These are phyloP conservation scores for Exophiala xenobiotica DNA, from an alignment of 2,329 filamentous ascomycete genomes.

Conservation along the genomic window DNA sequence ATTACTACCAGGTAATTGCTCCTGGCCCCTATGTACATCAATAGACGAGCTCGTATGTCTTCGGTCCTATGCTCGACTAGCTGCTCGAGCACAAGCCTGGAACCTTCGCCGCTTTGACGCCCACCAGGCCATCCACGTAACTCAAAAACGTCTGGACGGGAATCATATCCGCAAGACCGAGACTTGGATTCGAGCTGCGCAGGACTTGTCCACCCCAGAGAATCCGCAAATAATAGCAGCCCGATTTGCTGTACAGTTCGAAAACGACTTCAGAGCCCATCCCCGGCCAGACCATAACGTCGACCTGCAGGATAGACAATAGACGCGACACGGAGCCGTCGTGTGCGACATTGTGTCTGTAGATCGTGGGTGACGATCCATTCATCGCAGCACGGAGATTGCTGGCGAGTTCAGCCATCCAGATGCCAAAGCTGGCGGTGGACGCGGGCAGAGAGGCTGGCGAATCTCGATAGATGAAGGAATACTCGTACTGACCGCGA, in stretches of 20 bases:
- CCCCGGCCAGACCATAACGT: slow-evolving; percentile 79
- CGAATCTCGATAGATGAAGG: slow-evolving; percentile 70
- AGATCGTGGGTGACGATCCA: slow-evolving; percentile 49
- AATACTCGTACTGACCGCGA: slow-evolving; percentile 78
- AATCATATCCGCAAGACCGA: slow-evolving; percentile 72
- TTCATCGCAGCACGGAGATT: slow-evolving; percentile 59
- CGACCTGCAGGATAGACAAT: slow-evolving; percentile 68
- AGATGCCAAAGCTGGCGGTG: slow-evolving; percentile 66
- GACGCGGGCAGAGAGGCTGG: slow-evolving; percentile 62
- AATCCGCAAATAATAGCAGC: slow-evolving; percentile 60
- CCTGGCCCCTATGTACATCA: neutral
- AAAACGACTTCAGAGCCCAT: slow-evolving; percentile 80
- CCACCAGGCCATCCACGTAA: slow-evolving; percentile 72
- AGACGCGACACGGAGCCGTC: slow-evolving; percentile 70
- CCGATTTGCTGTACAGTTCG: slow-evolving; percentile 61
- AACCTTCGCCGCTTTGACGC: slow-evolving; percentile 48
- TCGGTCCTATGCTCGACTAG: no score
- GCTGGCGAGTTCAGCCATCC: slow-evolving; percentile 67
- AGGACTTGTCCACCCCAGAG: slow-evolving; percentile 69
- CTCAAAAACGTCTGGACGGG: slow-evolving; percentile 62
- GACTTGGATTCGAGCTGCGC: slow-evolving; percentile 63
- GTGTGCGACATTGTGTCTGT: slow-evolving; percentile 77
- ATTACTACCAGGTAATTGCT: no score
- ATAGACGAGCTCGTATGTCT: neutral
- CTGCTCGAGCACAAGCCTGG: slow-evolving; percentile 36